phyloP scores from a whole-genome alignment of 2,329 filamentous ascomycete species.

The Pseudogymnoascus sp. region DNA sequence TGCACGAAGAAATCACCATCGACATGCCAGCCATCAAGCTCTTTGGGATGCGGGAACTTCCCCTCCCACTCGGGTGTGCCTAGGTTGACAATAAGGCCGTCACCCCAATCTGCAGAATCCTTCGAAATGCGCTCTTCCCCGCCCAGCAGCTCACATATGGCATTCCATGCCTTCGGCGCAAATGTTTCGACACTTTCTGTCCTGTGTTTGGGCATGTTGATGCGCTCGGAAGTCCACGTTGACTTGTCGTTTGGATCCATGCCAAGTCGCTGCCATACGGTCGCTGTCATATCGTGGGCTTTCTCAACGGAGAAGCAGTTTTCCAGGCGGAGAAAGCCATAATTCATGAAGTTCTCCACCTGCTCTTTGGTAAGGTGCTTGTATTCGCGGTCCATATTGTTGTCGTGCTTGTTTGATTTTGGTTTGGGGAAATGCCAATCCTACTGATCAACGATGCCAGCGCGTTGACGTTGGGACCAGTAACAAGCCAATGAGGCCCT shows the following conservation, averaged over 20 bases:
- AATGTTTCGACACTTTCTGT: conserved; percentile 45
- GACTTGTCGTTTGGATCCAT: conserved; percentile 54
- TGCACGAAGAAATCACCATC: conserved; percentile 68
- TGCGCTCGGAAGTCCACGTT: conserved; percentile 55
- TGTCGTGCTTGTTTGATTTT: not conserved
- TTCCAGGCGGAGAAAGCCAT: conserved; percentile 47
- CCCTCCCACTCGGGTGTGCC: conserved; percentile 47
- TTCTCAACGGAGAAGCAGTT: conserved; percentile 43
- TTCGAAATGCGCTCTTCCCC: conserved; percentile 47
- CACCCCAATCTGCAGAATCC: conserved; percentile 50
- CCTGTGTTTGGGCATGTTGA: conserved; percentile 57
- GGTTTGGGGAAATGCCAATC: not conserved
- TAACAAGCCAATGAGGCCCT: not conserved
- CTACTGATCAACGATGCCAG: not conserved
- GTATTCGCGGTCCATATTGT: not conserved
- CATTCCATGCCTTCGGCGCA: conserved; percentile 57
- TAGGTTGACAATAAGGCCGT: conserved; percentile 62
- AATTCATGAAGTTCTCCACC: conserved; percentile 43
- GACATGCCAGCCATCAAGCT: conserved; percentile 55
- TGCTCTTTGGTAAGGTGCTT: conserved; percentile 35
- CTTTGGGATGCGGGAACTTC: conserved; percentile 40
- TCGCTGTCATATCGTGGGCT: conserved; percentile 38
- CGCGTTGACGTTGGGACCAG: not conserved
- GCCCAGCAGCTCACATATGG: conserved; percentile 58
- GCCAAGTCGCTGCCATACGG: conserved; percentile 56